Evolutionary conservation across 225 moss, liverwort and hornwort species (phyloP).

Genomic region (Sphagnum contortum): DNA sequence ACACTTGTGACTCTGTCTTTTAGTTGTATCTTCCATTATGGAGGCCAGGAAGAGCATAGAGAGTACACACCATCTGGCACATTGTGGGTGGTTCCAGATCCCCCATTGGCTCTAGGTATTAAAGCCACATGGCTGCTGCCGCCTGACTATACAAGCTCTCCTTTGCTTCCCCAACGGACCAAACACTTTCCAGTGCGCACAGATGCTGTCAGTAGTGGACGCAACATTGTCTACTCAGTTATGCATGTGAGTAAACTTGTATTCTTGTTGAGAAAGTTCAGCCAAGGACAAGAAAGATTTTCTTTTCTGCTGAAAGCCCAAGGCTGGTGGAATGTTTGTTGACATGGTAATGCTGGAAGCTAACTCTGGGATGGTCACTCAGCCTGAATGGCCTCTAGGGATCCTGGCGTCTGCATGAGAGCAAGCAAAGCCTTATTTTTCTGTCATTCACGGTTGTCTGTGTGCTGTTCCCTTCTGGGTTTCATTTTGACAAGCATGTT

Average conservation of each 20-base stretch:
- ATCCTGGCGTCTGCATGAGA: slow-evolving; percentile 7
- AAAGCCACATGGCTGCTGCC: slow-evolving; percentile 82
- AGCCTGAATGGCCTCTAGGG: background rate
- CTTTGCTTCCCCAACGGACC: slow-evolving; percentile 68
- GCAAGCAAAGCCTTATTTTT: too few relatives aligned
- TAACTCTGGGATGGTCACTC: too few relatives aligned
- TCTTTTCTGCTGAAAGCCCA: too few relatives aligned
- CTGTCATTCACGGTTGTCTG: too few relatives aligned
- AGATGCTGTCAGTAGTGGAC: slow-evolving; percentile 44
- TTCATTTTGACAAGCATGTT: too few relatives aligned
- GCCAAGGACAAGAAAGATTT: too few relatives aligned
- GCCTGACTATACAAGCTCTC: slow-evolving; percentile 66
- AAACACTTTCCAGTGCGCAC: slow-evolving; percentile 48
- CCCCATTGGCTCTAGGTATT: slow-evolving; percentile 71
- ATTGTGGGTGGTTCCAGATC: slow-evolving; percentile 90
- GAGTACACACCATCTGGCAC: slow-evolving; percentile 64
- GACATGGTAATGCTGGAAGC: too few relatives aligned
- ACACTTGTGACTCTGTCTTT: slow-evolving; percentile 67
- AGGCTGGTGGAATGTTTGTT: too few relatives aligned
- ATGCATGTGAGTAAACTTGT: slow-evolving; percentile 52
- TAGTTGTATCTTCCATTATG: slow-evolving; percentile 52
- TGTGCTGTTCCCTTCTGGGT: too few relatives aligned
- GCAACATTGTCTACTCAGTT: slow-evolving; percentile 69
- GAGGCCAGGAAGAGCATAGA: slow-evolving; percentile 50
- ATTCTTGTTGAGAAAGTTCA: background rate